Conservation (phyloP, 1,284 basidiomycete species). For the Xerocomus nothofagi region DNA sequence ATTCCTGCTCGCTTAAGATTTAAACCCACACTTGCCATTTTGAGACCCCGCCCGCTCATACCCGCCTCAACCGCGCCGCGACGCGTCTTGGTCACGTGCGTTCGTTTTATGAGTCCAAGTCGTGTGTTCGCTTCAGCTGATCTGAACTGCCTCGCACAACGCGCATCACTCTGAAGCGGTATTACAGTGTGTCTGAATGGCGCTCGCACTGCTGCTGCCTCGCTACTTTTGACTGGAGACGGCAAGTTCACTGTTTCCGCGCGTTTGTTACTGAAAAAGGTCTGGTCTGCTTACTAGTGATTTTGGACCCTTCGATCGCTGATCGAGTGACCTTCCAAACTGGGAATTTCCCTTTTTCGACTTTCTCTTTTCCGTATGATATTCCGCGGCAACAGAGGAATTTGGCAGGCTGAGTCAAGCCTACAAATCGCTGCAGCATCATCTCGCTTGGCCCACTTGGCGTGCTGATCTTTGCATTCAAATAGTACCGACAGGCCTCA, state of each 20-base stretch:
- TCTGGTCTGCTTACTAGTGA: no score
- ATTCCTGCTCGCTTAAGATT: constrained; percentile 31
- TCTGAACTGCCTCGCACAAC: not conserved
- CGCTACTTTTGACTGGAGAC: not conserved
- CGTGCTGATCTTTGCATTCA: constrained; percentile 18
- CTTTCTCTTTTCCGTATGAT: constrained; percentile 9
- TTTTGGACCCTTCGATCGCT: constrained; percentile 27
- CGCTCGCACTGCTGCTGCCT: constrained; percentile 1
- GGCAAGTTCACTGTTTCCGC: constrained; percentile 1
- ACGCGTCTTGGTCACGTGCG: constrained; percentile 34
- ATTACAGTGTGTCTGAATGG: not conserved
- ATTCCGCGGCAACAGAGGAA: not conserved
- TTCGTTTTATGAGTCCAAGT: not conserved
- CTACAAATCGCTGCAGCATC: not conserved
- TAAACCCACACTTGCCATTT: constrained; percentile 33
- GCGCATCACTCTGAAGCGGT: not conserved
- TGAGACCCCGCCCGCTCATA: constrained; percentile 37
- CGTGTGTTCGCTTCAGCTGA: not conserved
- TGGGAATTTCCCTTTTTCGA: constrained; percentile 19
- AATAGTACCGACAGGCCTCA: not conserved
- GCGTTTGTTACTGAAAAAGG: not conserved
- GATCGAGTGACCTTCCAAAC: constrained; percentile 23
- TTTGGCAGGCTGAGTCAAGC: constrained; percentile 5
- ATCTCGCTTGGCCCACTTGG: constrained; percentile 11
- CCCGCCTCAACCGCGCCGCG: constrained; percentile 23